Percentiles rank a stretch among this genome's conserved stretches.
Conservation (phyloP, 2,329 filamentous ascomycete species). For the Verticillium zaregamsianum region DNA sequence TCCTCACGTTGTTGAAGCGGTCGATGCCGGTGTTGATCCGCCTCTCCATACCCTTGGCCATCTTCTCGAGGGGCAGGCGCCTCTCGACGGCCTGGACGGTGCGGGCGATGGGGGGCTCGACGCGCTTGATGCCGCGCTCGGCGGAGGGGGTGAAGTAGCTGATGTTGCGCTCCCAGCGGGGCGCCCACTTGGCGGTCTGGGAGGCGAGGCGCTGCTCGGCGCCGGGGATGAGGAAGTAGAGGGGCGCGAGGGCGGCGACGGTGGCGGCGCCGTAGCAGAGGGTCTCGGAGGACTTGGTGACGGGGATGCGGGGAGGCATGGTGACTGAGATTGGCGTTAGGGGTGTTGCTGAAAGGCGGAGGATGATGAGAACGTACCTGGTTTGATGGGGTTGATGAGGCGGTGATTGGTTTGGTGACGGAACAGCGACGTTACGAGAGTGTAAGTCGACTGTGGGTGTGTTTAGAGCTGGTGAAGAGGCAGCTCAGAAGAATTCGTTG, state of each 20-base stretch:
- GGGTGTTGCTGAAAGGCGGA: not conserved
- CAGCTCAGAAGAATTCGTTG: not conserved
- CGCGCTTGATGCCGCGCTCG: conserved; percentile 44
- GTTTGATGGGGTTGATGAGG: not conserved
- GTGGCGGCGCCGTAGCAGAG: conserved; percentile 51
- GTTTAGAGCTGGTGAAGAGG: not conserved
- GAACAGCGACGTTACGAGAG: not conserved
- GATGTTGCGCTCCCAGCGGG: conserved; percentile 56
- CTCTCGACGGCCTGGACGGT: conserved; percentile 41
- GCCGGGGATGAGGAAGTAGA: conserved; percentile 54
- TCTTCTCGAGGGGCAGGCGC: conserved; percentile 44
- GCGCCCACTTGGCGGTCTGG: conserved; percentile 55
- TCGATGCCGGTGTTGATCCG: conserved; percentile 27
- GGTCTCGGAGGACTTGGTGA: conserved; percentile 42
- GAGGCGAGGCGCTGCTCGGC: conserved; percentile 49
- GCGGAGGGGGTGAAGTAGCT: conserved; percentile 46
- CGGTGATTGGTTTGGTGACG: not conserved
- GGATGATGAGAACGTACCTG: not conserved
- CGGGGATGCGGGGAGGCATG: conserved; percentile 50
- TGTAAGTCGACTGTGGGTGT: not conserved
- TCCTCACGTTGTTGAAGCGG: not conserved
- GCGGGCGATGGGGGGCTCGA: conserved; percentile 42
- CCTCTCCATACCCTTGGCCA: conserved; percentile 43
- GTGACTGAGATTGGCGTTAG: conserved; percentile 18
- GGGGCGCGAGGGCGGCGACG: conserved; percentile 48